Evolutionary conservation across 345 rosid genomes (phyloP), one percentile per base, ranked within the genome.

Genomic region (Boechera stricta): DNA sequence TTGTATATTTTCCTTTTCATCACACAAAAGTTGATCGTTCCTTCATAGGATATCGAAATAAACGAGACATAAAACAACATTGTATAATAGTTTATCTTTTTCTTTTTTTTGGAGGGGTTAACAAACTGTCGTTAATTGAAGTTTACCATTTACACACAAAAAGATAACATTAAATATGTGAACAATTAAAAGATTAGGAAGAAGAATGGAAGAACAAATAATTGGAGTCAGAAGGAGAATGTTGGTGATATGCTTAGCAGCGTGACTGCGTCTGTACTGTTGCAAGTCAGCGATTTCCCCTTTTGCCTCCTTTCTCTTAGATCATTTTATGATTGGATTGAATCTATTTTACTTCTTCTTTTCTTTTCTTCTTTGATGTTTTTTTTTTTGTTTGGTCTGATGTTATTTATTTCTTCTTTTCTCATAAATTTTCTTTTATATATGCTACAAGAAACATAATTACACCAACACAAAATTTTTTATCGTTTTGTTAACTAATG

Each of bases 201-300:
- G 49, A 48, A 48, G 11, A 35, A 47, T 24, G 28, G 64, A 53
- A 12, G 49, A 48, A 48, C 7, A 35, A 47, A 74, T 74, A 21
- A 68, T 77, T 63, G 65, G 80, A 76, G 65, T 69, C 56, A 62
- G 58, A 77, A 62, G 31, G 42, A 71, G 75, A 77, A 77, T 77
- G 80, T 77, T 62, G 70, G 80, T 53, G 35, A 62, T 6, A 24
- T 69, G 39, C 70, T 61, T 61, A 76, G 80, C 75, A 76, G 75
- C 80, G 80, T 76, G 80, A 47, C 69, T 76, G 18, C 35, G 29
- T 68, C 5, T 60, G 3, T 31, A 51, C 69, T 76, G 33, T 53
- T 76, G 54, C 63, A 69, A 69, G 80, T 76, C 80, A 61, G 70
- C 39, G n/a, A 21, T 60, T 61, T 61, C 62, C 32, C 6, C 77